Conservation (phyloP, 2,329 filamentous ascomycete genomes). For the Corynespora cassiicola region DNA sequence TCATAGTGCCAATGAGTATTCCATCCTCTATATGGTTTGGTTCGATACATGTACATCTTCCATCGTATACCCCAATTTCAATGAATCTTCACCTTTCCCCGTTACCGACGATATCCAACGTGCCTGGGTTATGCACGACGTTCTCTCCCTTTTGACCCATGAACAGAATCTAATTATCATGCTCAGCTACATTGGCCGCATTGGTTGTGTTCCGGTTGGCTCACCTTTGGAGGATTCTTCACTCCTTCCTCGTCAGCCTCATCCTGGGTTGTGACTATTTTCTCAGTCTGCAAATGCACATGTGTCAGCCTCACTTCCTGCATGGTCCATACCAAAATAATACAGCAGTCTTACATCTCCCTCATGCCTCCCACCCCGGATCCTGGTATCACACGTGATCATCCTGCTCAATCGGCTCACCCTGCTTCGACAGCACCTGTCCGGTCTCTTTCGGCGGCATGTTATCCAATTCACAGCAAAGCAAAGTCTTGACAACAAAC, state of each 20-base stretch:
- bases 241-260: conserved; percentile 46
- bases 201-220: neutral
- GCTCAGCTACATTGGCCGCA: neutral
- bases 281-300: conserved; percentile 47
- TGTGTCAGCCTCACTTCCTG: neutral
- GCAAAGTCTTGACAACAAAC: too few relatives aligned
- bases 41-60: too few relatives aligned
- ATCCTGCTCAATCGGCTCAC: conserved; percentile 47
- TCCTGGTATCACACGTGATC: conserved; percentile 50
- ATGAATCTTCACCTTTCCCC: neutral
- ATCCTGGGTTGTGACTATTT: conserved; percentile 43
- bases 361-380: conserved; percentile 48
- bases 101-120: conserved; percentile 27
- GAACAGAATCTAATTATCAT: conserved; percentile 41
- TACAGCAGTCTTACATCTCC: conserved; percentile 38
- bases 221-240: conserved; percentile 52
- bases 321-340: conserved; percentile 4
- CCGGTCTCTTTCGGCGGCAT: conserved; percentile 9
- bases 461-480: too few relatives aligned
- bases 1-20: too few relatives aligned
- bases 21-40: too few relatives aligned
- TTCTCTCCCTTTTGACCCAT: conserved; percentile 48
- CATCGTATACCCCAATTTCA: too few relatives aligned
- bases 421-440: conserved; percentile 42
- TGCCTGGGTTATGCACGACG: conserved; percentile 49